These are phyloP conservation scores for Phoma sp. DNA, from an alignment of 2,329 filamentous ascomycete species.

Conservation along the genomic window DNA sequence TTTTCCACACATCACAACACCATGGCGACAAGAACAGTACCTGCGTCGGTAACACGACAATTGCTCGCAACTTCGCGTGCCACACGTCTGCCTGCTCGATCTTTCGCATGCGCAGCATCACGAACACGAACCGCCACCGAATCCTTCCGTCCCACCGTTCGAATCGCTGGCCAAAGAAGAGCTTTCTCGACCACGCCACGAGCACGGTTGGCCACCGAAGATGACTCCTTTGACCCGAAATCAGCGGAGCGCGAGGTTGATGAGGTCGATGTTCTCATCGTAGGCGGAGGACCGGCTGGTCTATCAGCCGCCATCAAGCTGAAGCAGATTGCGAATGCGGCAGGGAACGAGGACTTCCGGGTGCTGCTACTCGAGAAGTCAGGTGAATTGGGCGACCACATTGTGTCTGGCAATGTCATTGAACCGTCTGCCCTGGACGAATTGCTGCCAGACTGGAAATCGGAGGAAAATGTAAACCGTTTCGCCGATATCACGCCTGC, in stretches of 20 bases:
- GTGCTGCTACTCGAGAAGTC: constrained; percentile 95
- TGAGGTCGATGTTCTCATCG: constrained; percentile 94
- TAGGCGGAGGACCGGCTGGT: constrained; percentile 94
- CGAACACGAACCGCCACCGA: constrained; percentile 24
- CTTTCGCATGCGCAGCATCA: constrained; percentile 28
- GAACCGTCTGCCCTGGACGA: constrained; percentile 88
- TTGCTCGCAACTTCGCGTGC: constrained; percentile 32
- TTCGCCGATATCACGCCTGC: constrained; percentile 90
- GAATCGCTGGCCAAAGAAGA: constrained; percentile 49
- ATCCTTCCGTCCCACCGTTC: constrained; percentile 42
- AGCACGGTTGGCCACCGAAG: constrained; percentile 37
- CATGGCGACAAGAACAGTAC: constrained; percentile 44
- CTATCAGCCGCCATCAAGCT: constrained; percentile 91
- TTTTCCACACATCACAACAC: constrained; percentile 18
- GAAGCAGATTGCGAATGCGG: constrained; percentile 93
- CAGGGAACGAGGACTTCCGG: constrained; percentile 93
- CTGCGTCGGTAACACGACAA: constrained; percentile 38
- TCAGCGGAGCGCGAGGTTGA: constrained; percentile 86
- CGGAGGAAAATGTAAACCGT: constrained; percentile 83
- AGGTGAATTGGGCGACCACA: constrained; percentile 92
- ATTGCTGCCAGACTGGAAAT: constrained; percentile 91
- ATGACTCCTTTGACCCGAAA: constrained; percentile 52
- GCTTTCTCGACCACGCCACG: constrained; percentile 45
- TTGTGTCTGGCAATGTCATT: constrained; percentile 93
- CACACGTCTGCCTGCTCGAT: constrained; percentile 25